Evolutionary conservation across 345 rosid genomes (phyloP).

Genomic region (Salix udensis): DNA sequence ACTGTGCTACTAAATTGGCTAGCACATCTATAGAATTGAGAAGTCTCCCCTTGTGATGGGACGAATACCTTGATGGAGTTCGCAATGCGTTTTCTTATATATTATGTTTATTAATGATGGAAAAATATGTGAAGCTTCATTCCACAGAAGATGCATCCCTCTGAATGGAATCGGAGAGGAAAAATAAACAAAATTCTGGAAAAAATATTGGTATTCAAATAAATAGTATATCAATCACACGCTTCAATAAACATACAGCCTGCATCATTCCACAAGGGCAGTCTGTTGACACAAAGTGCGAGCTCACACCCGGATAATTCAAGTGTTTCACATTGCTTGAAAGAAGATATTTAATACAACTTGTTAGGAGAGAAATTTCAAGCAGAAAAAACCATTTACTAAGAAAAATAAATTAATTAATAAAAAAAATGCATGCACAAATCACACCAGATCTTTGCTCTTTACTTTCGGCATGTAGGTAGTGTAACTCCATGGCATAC

Average conservation of each 20-base stretch:
- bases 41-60: not conserved
- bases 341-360: not conserved
- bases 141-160: not conserved
- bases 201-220: not conserved
- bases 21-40: not conserved
- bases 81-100: not conserved
- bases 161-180: not conserved
- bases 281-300: not conserved
- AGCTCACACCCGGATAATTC: not conserved
- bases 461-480: constrained; percentile 67
- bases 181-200: not conserved
- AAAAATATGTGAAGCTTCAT: not conserved
- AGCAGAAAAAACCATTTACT: constrained; percentile 6
- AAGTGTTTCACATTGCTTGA: constrained; percentile 20
- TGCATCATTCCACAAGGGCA: constrained; percentile 11
- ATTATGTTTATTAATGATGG: not conserved
- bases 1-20: not conserved
- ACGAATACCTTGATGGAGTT: not conserved
- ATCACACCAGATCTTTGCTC: constrained; percentile 10
- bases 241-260: constrained; percentile 1
- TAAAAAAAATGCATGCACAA: constrained; percentile 4
- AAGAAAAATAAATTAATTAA: not conserved
- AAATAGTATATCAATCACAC: constrained; percentile 1
- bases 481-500: constrained; percentile 76
- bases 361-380: not conserved